Percentiles rank a stretch among this genome's conserved stretches.
Evolutionary conservation across 306 rosid genomes (phyloP).

Genomic region (Inga oerstediana): DNA sequence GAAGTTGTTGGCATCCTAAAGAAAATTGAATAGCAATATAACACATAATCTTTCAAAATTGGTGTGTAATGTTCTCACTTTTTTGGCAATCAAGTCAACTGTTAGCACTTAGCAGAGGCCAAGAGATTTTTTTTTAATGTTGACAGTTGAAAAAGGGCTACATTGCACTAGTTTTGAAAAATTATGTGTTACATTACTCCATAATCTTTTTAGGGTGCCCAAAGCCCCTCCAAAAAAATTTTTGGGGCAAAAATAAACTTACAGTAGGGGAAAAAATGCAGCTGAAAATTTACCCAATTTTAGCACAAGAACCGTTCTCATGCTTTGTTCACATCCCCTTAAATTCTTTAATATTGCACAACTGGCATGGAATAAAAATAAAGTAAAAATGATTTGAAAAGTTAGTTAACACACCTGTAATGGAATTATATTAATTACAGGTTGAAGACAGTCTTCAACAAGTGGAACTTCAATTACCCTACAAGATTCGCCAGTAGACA

Average conservation of each 20-base stretch:
- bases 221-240: neutral
- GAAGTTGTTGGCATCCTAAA: neutral
- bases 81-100: too few species aligned
- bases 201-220: neutral
- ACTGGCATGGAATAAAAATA: slow-evolving; percentile 9
- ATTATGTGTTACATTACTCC: neutral
- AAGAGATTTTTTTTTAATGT: neutral
- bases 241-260: neutral
- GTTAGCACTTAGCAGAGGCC: neutral
- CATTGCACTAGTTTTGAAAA: neutral
- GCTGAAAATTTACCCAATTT: slow-evolving; percentile 1
- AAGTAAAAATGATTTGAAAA: slow-evolving; percentile 8
- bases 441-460: slow-evolving; percentile 97
- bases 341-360: neutral
- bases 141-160: neutral
- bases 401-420: slow-evolving; percentile 62
- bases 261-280: neutral
- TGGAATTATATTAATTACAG: slow-evolving; percentile 88
- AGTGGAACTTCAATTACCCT: slow-evolving; percentile 89
- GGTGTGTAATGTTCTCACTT: neutral
- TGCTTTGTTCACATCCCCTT: slow-evolving; percentile 4
- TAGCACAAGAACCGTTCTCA: slow-evolving; percentile 7
- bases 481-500: slow-evolving; percentile 65
- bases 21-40: neutral
- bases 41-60: neutral